A percentile compares a stretch with the other conserved stretches of the same genome.
These are phyloP conservation scores for Penicillium maclennaniae DNA, from an alignment of 495 filamentous ascomycete genomes.

Conservation along the genomic window DNA sequence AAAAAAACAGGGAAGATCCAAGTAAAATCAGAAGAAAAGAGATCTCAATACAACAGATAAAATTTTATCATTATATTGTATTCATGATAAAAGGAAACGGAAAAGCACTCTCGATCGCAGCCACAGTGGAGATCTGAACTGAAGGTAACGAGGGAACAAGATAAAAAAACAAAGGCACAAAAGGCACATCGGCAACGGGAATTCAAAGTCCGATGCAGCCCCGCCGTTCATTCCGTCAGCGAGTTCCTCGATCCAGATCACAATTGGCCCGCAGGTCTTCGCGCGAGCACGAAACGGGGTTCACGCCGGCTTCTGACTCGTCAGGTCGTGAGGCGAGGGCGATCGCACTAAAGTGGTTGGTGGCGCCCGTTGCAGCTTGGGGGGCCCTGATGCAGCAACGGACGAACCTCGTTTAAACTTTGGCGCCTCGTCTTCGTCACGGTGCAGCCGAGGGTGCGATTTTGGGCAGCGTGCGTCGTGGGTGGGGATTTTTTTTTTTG, in stretches of 20 bases:
- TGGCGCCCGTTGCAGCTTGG: slow-evolving; percentile 17
- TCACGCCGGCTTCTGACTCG: neutral
- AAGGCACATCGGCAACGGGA: neutral
- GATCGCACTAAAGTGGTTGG: slow-evolving; percentile 15
- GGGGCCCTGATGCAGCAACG: slow-evolving; percentile 15
- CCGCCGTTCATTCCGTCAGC: slow-evolving; percentile 28
- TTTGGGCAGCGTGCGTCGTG: slow-evolving; percentile 15
- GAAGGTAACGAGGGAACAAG: no score
- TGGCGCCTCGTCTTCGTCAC: neutral
- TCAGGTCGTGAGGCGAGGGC: neutral
- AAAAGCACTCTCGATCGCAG: neutral
- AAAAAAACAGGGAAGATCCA: no score
- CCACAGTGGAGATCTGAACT: neutral
- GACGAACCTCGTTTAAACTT: slow-evolving; percentile 26
- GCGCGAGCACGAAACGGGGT: neutral
- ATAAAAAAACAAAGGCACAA: neutral
- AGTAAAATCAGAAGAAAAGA: no score
- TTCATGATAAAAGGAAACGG: no score
- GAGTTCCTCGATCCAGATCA: no score
- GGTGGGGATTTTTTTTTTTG: no score
- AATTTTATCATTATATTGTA: no score
- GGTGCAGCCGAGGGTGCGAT: neutral
- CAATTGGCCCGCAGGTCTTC: slow-evolving; percentile 7
- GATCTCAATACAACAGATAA: no score
- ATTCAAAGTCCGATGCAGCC: neutral